Evolutionary conservation across 73 alveolate species (phyloP).

Genomic region (Paramecium caudatum): DNA sequence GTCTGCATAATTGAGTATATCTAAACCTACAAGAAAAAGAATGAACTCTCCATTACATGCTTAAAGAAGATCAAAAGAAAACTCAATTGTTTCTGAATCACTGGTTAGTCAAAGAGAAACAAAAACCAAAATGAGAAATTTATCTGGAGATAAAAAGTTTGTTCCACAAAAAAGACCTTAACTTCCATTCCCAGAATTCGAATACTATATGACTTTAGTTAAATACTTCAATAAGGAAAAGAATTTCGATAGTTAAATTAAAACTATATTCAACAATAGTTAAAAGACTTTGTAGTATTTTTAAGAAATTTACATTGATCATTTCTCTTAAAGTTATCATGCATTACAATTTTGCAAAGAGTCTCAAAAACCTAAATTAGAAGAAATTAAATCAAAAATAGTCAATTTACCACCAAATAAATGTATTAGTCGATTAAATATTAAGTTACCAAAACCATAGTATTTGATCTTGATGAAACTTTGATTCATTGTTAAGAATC

Average conservation of each 20-base stretch:
- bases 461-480: constrained; percentile 77
- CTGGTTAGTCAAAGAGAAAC: constrained; percentile 28
- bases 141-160: constrained; percentile 31
- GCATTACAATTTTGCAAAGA: constrained; percentile 72
- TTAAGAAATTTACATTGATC: constrained; percentile 67
- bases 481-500: constrained; percentile 73
- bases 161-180: background rate
- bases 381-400: constrained; percentile 44
- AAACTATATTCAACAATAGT: constrained; percentile 33
- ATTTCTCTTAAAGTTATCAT: constrained; percentile 63
- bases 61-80: constrained; percentile 56
- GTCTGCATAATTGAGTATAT: constrained; percentile 3
- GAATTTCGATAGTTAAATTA: background rate
- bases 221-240: constrained; percentile 25
- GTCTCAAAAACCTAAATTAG: constrained; percentile 27
- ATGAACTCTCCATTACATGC: constrained; percentile 52
- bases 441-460: constrained; percentile 77
- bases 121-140: background rate
- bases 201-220: constrained; percentile 54
- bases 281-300: constrained; percentile 16
- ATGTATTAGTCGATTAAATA: constrained; percentile 20
- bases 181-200: constrained; percentile 15
- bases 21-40: constrained; percentile 21
- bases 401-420: constrained; percentile 62
- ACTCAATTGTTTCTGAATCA: constrained; percentile 16